These are phyloP conservation scores for Phaseolus coccineus DNA, from an alignment of 331 rosid species.

Conservation along the genomic window DNA sequence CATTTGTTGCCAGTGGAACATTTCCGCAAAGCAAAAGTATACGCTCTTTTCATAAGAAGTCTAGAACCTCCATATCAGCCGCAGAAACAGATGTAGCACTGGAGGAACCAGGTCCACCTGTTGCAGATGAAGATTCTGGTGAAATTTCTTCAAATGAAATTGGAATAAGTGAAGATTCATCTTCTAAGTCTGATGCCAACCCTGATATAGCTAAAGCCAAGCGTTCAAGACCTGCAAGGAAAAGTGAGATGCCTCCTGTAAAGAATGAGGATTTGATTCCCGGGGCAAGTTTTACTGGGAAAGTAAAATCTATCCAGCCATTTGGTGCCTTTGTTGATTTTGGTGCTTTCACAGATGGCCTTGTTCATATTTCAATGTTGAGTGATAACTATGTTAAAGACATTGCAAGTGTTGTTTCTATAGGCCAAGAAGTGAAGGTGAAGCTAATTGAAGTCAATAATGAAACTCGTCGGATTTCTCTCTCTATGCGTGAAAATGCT, in stretches of 20 bases:
- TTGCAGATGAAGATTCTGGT: conserved; percentile 58
- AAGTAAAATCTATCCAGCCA: conserved; percentile 90
- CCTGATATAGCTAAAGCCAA: conserved; percentile 54
- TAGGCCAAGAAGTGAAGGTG: conserved; percentile 98
- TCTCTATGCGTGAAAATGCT: conserved; percentile 82
- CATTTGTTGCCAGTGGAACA: conserved; percentile 57
- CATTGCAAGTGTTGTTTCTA: conserved; percentile 81
- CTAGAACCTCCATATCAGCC: conserved; percentile 67
- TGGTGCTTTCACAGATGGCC: conserved; percentile 97
- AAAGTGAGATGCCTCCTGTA: conserved; percentile 92
- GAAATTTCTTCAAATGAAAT: conserved; percentile 57
- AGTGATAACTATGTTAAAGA: conserved; percentile 90
- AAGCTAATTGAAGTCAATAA: conserved; percentile 77
- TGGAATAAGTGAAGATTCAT: conserved; percentile 48
- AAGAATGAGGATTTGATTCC: conserved; percentile 83
- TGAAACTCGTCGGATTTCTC: conserved; percentile 88
- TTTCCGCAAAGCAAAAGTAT: conserved; percentile 58
- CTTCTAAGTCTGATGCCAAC: conserved; percentile 57
- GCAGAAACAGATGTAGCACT: conserved; percentile 76
- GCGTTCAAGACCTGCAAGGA: conserved; percentile 71
- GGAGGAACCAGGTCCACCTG: conserved; percentile 69
- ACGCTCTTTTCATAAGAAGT: conserved; percentile 52
- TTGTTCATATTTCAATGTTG: conserved; percentile 90
- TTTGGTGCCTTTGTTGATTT: conserved; percentile 96
- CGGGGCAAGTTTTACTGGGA: conserved; percentile 89